A percentile compares a stretch with the other conserved stretches of the same genome.
Conservation (phyloP, 2,329 filamentous ascomycete species). For the Aspergillus texensis region DNA sequence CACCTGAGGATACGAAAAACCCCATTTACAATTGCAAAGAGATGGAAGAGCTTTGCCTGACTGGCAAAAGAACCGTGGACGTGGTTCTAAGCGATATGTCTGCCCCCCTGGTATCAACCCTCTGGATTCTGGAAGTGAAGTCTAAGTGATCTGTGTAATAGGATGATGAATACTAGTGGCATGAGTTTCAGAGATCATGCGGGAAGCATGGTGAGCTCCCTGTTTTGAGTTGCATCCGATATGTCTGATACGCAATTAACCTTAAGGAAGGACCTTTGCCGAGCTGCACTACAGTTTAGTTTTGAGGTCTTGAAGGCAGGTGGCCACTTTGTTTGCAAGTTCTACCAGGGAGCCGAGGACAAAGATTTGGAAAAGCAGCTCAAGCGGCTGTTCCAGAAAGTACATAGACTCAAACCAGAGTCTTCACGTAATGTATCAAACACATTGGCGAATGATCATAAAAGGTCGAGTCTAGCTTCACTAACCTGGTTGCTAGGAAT, state of each 20-base stretch:
- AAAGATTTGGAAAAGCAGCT: constrained; percentile 75
- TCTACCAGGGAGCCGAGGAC: constrained; percentile 90
- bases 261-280: constrained; percentile 75
- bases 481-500: constrained; percentile 60
- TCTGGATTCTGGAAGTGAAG: constrained; percentile 79
- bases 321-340: constrained; percentile 96
- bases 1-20: constrained; percentile 1
- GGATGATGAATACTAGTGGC: constrained; percentile 99
- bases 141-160: constrained; percentile 92
- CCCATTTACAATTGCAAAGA: not conserved
- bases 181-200: constrained; percentile 83
- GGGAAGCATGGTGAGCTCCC: constrained; percentile 80
- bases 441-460: not conserved
- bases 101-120: constrained; percentile 88
- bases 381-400: constrained; percentile 74
- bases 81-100: constrained; percentile 99
- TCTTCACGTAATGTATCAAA: constrained; percentile 75
- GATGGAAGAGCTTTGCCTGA: not conserved
- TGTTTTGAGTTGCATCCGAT: not conserved
- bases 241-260: constrained; percentile 10
- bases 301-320: constrained; percentile 79
- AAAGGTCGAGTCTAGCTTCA: not conserved
- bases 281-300: constrained; percentile 80
- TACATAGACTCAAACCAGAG: constrained; percentile 87
- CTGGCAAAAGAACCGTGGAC: constrained; percentile 68